Percentiles rank a stretch among this genome's conserved stretches.
These are phyloP conservation scores for Nannochloris sp. DNA, from an alignment of 139 green algal genomes.

Conservation along the genomic window DNA sequence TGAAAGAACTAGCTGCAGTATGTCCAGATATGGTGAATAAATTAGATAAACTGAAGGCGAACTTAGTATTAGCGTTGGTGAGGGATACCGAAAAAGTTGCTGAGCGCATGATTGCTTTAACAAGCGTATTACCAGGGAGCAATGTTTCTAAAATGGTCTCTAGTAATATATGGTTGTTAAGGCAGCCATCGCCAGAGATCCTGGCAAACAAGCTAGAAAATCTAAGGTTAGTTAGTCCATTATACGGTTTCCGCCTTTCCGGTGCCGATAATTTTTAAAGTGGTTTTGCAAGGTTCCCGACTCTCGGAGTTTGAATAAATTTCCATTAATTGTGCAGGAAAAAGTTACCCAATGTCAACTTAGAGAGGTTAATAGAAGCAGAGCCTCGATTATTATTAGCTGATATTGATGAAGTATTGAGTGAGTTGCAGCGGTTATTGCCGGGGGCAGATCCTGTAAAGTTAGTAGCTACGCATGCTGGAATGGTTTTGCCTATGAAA, in stretches of 20 bases:
- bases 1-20: conserved; percentile 23
- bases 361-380: conserved; percentile 15
- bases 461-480: not conserved
- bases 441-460: conserved; percentile 9
- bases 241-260: not conserved
- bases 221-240: conserved; percentile 1
- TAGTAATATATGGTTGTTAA: conserved; percentile 20
- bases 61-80: conserved; percentile 26
- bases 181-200: conserved; percentile 16
- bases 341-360: conserved; percentile 6
- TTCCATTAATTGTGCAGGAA: conserved; percentile 6
- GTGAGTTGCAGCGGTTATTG: conserved; percentile 15
- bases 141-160: not conserved
- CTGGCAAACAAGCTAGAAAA: conserved; percentile 12
- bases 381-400: conserved; percentile 26
- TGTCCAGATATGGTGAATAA: conserved; percentile 29
- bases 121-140: not conserved
- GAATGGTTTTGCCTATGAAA: conserved; percentile 17
- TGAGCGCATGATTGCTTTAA: conserved; percentile 9
- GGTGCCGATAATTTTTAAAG: not conserved
- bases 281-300: not conserved
- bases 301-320: too few species aligned
- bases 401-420: conserved; percentile 18
- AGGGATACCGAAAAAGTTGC: conserved; percentile 8
- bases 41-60: conserved; percentile 16